Evolutionary conservation across 352 stramenopile species (phyloP).

Genomic region (Phytopythium vexans): DNA sequence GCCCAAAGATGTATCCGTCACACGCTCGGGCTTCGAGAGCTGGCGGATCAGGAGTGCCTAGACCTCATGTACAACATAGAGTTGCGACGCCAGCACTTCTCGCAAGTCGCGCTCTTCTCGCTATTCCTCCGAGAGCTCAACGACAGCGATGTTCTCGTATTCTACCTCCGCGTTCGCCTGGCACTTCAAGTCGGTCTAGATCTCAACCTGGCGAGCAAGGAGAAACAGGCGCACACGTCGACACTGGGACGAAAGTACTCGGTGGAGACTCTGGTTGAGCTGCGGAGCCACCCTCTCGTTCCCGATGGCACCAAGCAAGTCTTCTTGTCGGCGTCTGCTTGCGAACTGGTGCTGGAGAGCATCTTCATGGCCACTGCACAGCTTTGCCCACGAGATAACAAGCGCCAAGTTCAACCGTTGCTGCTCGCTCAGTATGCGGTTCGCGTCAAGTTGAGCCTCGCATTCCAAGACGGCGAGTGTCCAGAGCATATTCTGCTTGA

Average conservation of each 20-base stretch:
- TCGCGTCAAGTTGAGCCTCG: conserved; percentile 26
- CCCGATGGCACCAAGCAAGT: conserved; percentile 62
- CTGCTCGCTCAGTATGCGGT: conserved; percentile 43
- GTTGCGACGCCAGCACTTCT: conserved; percentile 34
- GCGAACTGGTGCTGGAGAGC: conserved; percentile 38
- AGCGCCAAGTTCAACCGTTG: conserved; percentile 11
- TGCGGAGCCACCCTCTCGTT: conserved; percentile 40
- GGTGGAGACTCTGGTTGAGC: conserved; percentile 18
- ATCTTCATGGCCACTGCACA: conserved; percentile 23
- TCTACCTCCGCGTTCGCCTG: conserved; percentile 52
- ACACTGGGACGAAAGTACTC: conserved; percentile 45
- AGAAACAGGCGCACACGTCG: conserved; percentile 56
- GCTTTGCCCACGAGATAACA: neutral
- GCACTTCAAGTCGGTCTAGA: conserved; percentile 49
- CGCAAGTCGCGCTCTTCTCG: conserved; percentile 47
- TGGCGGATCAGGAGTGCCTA: conserved; percentile 70
- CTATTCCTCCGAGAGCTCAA: conserved; percentile 69
- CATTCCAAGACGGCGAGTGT: neutral
- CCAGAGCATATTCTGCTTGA: conserved; percentile 15
- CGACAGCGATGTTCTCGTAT: conserved; percentile 59
- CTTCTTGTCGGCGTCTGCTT: conserved; percentile 31
- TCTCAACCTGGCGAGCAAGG: conserved; percentile 50
- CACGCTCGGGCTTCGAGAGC: conserved; percentile 37
- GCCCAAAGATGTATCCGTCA: conserved; percentile 46
- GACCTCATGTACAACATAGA: conserved; percentile 76